Evolutionary conservation across 139 green algal genomes (phyloP), one percentile per base, ranked within the genome.

Genomic region (Eudorina sp.): DNA sequence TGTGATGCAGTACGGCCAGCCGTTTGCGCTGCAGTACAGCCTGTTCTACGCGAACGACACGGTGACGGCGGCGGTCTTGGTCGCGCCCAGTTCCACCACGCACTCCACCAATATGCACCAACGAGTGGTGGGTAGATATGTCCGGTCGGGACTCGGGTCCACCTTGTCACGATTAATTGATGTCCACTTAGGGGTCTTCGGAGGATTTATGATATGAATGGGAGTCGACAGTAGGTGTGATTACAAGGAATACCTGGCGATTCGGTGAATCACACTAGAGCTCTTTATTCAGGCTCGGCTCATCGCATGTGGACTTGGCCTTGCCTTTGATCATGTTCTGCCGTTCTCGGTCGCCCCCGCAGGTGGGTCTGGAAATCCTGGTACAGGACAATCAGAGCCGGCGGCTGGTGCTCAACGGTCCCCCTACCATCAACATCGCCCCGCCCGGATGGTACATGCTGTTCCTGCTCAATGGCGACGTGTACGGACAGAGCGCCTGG

Each of bases 61-160:
- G 1, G 83, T 88, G 2, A 92, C 76, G 31, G 6, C 60, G 0
- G 88, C 80, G 29, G 79, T 91, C 51, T 79, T 91, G 8, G 80
- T 91, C 6, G 45, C 87, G 38, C 87, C 87, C 34, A 60, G 40
- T 31, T 75, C 70, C n/a, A 84, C 79, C 23, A 91, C 87, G 13
- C 87, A 91, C 79, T 88, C 87, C 16, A 88, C 79, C 43, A 91
- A 91, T 55, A 88, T 91, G 79, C 70, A 91, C 80, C 87, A 91
- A 58, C 69, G 87, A 0, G 70, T 87, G 70, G 79, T 91, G 60
- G 46, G n/a, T n/a, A n/a, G n/a, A n/a, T n/a, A n/a, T n/a, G n/a
- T n/a, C n/a, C n/a, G n/a, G n/a, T n/a, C n/a, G n/a, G n/a, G n/a
- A n/a, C n/a, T n/a, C n/a, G n/a, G n/a, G n/a, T n/a, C n/a, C n/a